These are phyloP conservation scores for Rhynchosporium agropyri DNA, from an alignment of 2,329 filamentous ascomycete genomes.

Conservation along the genomic window DNA sequence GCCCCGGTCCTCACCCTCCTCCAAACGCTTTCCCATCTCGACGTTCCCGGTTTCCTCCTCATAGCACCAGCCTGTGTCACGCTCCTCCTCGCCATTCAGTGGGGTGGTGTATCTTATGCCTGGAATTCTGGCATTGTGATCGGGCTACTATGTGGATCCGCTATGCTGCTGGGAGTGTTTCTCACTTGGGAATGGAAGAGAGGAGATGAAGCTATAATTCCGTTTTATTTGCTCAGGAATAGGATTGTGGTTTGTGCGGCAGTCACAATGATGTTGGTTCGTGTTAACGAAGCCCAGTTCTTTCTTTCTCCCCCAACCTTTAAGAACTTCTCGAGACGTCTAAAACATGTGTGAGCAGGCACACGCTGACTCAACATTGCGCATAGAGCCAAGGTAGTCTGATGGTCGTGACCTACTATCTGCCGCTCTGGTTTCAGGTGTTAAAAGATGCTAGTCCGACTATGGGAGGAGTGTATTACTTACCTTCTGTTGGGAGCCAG, in stretches of 20 bases:
- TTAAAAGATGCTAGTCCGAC: conserved; percentile 35
- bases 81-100: conserved; percentile 44
- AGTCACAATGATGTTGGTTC: conserved; percentile 14
- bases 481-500: conserved; percentile 32
- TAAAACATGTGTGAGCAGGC: too few species aligned
- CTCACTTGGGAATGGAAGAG: conserved; percentile 32
- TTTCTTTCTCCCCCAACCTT: too few species aligned
- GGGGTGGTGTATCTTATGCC: conserved; percentile 41
- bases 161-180: conserved; percentile 28
- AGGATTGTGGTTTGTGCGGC: conserved; percentile 28
- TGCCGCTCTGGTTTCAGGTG: conserved; percentile 43
- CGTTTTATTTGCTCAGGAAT: conserved; percentile 29
- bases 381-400: conserved; percentile 19
- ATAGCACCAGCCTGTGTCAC: conserved; percentile 42
- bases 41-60: conserved; percentile 42
- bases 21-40: conserved; percentile 36
- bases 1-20: conserved; percentile 7
- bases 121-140: conserved; percentile 38
- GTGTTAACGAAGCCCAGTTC: too few species aligned
- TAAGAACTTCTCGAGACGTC: too few species aligned
- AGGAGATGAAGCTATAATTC: conserved; percentile 38
- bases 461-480: conserved; percentile 36
- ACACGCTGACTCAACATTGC: too few species aligned
- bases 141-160: conserved; percentile 34
- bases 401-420: conserved; percentile 31